Evolutionary conservation across 106 monocot species (phyloP), one percentile per base, ranked within the genome.

Genomic region (Hemerocallis citrina): DNA sequence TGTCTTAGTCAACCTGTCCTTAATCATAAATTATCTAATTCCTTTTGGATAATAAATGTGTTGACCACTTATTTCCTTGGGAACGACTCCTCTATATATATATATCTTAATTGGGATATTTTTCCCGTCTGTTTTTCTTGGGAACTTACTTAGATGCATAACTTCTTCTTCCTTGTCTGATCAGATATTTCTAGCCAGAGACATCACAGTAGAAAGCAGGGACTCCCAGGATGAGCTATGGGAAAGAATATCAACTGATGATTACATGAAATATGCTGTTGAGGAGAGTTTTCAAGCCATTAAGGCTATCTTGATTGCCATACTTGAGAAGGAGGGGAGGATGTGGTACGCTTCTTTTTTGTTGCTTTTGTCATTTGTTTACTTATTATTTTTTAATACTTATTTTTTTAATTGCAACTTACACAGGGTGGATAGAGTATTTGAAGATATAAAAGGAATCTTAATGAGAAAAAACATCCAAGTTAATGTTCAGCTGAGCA

Each of bases 181-280:
- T 45, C 68, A 94, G 94, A 62, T 94, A 45, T 86, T 89, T 76
- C 44, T 89, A 38, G 94, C 94, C 50, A 89, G 62, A 75, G 94
- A 94, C 66, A 86, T 89, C 65, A 89, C 93, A n/a, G 46, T 66
- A 6, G 93, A 94, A 44, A 71, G 44, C 64, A 82, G 73, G 32
- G 79, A 80, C 37, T 82, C 75, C 31, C 85, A 82, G 64, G 86
- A 83, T 55, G 89, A 81, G 35, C 75, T 94, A 0, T 94, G 89
- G 94, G 74, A 81, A 37, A 85, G 74, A 76, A 94, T 89, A 59
- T 75, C 83, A 46, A 76, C 72, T 59, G 94, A 94, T 74, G 89
- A 94, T n/a, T 86, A 83, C 32, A 94, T 89, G 94, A 70, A 75
- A 65, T 94, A 89, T 76, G 89, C 94, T 40, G 89, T 94, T 55